Conservation (phyloP, 148 eudicot species). For the Talinum fruticosum region DNA sequence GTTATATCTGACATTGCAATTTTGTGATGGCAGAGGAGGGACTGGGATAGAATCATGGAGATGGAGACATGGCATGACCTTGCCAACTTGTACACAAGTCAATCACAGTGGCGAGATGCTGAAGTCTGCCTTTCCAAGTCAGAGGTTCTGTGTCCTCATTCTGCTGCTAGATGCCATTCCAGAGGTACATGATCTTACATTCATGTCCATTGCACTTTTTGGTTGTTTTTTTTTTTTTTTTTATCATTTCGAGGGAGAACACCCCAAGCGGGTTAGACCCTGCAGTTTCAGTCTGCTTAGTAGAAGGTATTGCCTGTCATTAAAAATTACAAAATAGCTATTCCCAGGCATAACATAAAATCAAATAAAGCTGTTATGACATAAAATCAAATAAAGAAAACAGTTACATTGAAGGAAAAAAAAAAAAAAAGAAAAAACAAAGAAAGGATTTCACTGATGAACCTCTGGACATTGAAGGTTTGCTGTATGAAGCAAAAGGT, state of each 20-base stretch:
- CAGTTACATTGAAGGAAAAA: too few relatives aligned
- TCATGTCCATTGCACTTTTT: conserved; percentile 5
- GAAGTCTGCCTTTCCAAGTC: conserved; percentile 81
- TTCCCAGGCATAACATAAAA: too few relatives aligned
- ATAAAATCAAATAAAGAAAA: too few relatives aligned
- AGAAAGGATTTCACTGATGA: neutral
- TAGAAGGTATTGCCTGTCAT: too few relatives aligned
- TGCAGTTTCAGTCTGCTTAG: too few relatives aligned
- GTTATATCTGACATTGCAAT: too few relatives aligned
- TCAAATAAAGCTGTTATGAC: too few relatives aligned
- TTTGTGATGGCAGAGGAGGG: conserved; percentile 41
- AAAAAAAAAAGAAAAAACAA: too few relatives aligned
- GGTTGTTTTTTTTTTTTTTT: too few relatives aligned
- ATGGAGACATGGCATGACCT: conserved; percentile 95
- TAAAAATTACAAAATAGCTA: too few relatives aligned
- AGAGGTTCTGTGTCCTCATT: conserved; percentile 58
- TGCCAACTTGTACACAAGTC: conserved; percentile 66
- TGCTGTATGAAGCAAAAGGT: conserved; percentile 64
- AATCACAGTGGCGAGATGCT: conserved; percentile 81
- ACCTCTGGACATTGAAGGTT: conserved; percentile 34
- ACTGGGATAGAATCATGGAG: conserved; percentile 52
- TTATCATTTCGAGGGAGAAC: too few relatives aligned
- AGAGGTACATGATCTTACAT: conserved; percentile 42
- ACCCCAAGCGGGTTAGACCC: too few relatives aligned
- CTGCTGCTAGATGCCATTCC: conserved; percentile 71